Conservation (phyloP, 768 basidiomycete species). For the Daedaleopsis sinensis region DNA sequence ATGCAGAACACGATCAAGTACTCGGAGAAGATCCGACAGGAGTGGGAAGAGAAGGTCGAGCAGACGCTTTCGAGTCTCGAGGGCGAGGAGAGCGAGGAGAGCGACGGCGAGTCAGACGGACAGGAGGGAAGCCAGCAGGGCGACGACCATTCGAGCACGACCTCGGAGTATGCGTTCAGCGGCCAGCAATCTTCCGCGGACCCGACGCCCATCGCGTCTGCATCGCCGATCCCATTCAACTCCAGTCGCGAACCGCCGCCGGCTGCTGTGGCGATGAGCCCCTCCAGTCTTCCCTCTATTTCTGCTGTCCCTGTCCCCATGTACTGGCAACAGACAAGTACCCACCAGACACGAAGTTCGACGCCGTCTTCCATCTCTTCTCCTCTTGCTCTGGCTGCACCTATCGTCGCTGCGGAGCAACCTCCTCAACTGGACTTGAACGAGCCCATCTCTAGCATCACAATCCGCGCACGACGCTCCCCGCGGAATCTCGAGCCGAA, state of each 20-base stretch:
- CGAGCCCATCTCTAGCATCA: conserved; percentile 43
- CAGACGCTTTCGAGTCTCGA: conserved; percentile 62
- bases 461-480: conserved; percentile 68
- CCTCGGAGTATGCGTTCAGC: conserved; percentile 64
- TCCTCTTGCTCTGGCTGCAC: conserved; percentile 81
- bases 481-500: conserved; percentile 66
- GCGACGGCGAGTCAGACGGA: conserved; percentile 40
- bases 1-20: conserved; percentile 98
- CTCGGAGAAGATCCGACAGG: conserved; percentile 94
- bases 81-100: conserved; percentile 53
- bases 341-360: conserved; percentile 76
- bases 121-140: conserved; percentile 24
- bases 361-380: conserved; percentile 90
- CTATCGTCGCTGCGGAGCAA: conserved; percentile 74
- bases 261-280: conserved; percentile 18
- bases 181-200: conserved; percentile 51
- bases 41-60: conserved; percentile 92
- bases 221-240: conserved; percentile 41
- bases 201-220: conserved; percentile 71
- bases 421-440: conserved; percentile 72
- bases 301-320: conserved; percentile 37
- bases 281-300: conserved; percentile 27
- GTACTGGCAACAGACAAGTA: conserved; percentile 40
- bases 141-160: conserved; percentile 63
- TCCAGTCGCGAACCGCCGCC: conserved; percentile 13